Percentiles rank a stretch among this genome's conserved stretches.
phyloP scores from a whole-genome alignment of 345 rosid species.

The Rhodamnia argentea region DNA sequence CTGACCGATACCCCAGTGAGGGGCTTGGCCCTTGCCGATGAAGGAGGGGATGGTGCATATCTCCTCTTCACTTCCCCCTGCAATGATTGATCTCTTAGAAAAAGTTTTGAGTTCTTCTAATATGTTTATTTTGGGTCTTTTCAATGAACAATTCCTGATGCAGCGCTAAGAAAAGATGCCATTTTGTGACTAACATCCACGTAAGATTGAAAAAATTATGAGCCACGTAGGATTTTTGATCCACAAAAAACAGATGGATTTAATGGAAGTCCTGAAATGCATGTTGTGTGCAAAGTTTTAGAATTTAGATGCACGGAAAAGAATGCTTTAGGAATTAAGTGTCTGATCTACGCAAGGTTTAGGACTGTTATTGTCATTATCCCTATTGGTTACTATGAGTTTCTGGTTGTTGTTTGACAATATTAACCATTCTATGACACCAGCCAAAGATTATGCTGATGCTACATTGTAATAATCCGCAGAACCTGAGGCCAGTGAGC shows the following conservation, averaged over 20 bases:
- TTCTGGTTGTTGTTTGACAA: not conserved
- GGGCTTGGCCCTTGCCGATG: not conserved
- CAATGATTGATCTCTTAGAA: not conserved
- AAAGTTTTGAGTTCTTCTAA: not conserved
- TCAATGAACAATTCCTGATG: not conserved
- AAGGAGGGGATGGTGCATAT: not conserved
- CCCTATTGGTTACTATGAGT: not conserved
- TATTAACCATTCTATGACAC: not conserved
- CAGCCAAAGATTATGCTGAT: not conserved
- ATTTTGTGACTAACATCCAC: not conserved
- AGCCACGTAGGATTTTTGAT: not conserved
- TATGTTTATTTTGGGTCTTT: not conserved
- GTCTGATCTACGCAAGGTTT: not conserved
- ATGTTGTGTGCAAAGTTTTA: not conserved
- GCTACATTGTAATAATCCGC: constrained; percentile 16
- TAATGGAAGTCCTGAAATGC: not conserved
- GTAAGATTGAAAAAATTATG: not conserved
- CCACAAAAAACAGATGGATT: not conserved
- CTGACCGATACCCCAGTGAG: not conserved
- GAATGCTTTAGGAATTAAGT: not conserved
- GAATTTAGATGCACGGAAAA: not conserved
- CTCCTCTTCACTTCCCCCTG: not conserved
- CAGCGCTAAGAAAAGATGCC: not conserved
- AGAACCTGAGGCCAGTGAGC: constrained; percentile 75
- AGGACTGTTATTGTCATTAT: not conserved